Conservation (phyloP, 257 asterid genomes). For the Knoxia roxburghii region DNA sequence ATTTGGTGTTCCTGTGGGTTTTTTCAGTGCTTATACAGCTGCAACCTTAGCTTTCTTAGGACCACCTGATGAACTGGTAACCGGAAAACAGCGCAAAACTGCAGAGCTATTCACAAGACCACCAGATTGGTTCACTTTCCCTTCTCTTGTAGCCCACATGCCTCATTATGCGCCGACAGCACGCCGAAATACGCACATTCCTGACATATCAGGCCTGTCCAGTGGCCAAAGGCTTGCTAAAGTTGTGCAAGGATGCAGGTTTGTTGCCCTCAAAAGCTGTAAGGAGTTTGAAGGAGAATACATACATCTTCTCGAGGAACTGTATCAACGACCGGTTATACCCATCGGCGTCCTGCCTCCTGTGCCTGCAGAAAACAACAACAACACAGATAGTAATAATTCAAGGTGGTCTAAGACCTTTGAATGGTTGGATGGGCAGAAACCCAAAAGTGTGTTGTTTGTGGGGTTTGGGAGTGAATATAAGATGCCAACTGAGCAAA, state of each 20-base stretch:
- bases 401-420: slow-evolving; percentile 15
- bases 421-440: slow-evolving; percentile 38
- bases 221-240: slow-evolving; percentile 34
- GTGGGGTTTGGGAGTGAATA: slow-evolving; percentile 52
- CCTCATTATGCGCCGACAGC: slow-evolving; percentile 21
- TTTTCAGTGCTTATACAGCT: slow-evolving; percentile 34
- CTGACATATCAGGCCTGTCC: slow-evolving; percentile 32
- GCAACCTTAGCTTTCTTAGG: slow-evolving; percentile 36
- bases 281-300: slow-evolving; percentile 38
- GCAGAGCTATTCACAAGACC: slow-evolving; percentile 26
- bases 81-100: slow-evolving; percentile 24
- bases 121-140: slow-evolving; percentile 37
- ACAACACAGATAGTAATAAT: background rate
- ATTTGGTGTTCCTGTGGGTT: slow-evolving; percentile 21
- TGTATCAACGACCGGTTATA: slow-evolving; percentile 30
- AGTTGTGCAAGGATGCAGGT: slow-evolving; percentile 26
- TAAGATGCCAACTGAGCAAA: slow-evolving; percentile 37
- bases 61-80: slow-evolving; percentile 26
- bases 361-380: background rate
- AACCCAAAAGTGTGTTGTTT: slow-evolving; percentile 32
- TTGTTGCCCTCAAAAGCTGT: slow-evolving; percentile 32
- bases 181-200: slow-evolving; percentile 16
- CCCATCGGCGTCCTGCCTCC: slow-evolving; percentile 41
- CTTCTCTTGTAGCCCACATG: slow-evolving; percentile 28
- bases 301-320: slow-evolving; percentile 21